Base-by-base conservation (phyloP, 345 rosid species). In the Heritiera littoralis region DNA sequence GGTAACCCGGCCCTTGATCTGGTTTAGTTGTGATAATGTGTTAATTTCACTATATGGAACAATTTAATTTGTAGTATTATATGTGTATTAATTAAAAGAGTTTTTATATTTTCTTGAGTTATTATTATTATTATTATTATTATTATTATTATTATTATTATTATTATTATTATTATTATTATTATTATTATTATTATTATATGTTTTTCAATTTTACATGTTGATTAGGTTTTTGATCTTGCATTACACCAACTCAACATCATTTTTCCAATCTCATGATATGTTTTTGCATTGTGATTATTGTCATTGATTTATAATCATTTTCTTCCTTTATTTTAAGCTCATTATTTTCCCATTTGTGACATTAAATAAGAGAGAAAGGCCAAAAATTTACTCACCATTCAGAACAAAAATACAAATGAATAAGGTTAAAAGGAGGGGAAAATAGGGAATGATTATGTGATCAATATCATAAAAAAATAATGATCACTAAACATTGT, bases 211-310 rank as follows among this genome's bases (percentile, higher is more conserved):
- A n/a, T 9, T 81, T 81, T 86, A 92, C 92, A 85, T 83, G 81
- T 83, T 88, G 38, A 35, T 35, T 35, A 35, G 38, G 38, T 35
- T 35, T 35, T 35, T 35, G 38, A 35, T 77, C 68, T 77, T 92
- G 91, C 92, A 80, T 86, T 89, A 72, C 86, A 90, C 93, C 89
- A 84, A 83, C 89, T 87, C 78, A 87, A 80, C 92, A 92, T 80
- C 81, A 80, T 78, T 85, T 83, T 87, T 82, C 65, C 41, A 81
- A 83, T 82, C 86, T 84, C 91, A 90, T 92, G 84, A 91, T 91
- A 88, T 84, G 80, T 86, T 80, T 56, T 86, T 77, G 76, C 84
- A 38, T 72, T 81, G 75, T 83, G 77, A 89, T 86, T 86, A 80
- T 75, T 79, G 84, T 75, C 84, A 80, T 80, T 86, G 81, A 87